Evolutionary conservation across 495 filamentous ascomycete species (phyloP), one percentile per base, ranked within the genome.

Genomic region (Hypomontagnella monticulosa): DNA sequence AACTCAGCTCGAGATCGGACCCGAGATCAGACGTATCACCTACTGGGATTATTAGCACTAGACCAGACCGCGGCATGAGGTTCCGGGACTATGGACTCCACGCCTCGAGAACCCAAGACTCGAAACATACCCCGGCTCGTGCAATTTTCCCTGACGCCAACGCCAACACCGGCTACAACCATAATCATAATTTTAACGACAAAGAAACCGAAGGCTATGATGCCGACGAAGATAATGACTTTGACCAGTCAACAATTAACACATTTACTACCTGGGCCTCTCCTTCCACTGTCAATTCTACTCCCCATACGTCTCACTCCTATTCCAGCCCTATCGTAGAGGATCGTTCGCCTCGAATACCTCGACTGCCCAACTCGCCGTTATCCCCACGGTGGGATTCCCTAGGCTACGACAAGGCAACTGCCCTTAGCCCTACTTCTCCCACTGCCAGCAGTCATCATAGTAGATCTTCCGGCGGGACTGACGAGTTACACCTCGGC

Each of bases 331-430:
- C 53, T 32, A 55, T 19, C 9, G 32, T 61, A 63, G 63, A 68
- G 19, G 60, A 67, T 32, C 57, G 34, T 57, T 66, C 71, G 14
- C 27, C 60, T 57, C 60, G 48, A 34, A 68, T 63, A 43, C 61
- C 37, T 65, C 70, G 57, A 55, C 36, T 65, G 59, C 61, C 69
- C 47, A 61, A 70, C 46, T 59, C 73, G 37, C 73, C 76, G 7
- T 37, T 73, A 23, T 82, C 80, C 4, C 74, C 80, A 11, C 74
- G 79, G 54, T 82, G 80, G 76, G 79, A 81, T 46, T 79, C 80
- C 37, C 68, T 80, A 5, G 52, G 50, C 41, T 69, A 74, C 61
- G 50, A 65, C 18, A 65, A 53, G 38, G 11, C 57, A 34, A 30
- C 43, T 9, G 48, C 53, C 8, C 67, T 71, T 4, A 60, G 52